phyloP scores from a whole-genome alignment of 106 monocot species.

The Dendrobium officinale region DNA sequence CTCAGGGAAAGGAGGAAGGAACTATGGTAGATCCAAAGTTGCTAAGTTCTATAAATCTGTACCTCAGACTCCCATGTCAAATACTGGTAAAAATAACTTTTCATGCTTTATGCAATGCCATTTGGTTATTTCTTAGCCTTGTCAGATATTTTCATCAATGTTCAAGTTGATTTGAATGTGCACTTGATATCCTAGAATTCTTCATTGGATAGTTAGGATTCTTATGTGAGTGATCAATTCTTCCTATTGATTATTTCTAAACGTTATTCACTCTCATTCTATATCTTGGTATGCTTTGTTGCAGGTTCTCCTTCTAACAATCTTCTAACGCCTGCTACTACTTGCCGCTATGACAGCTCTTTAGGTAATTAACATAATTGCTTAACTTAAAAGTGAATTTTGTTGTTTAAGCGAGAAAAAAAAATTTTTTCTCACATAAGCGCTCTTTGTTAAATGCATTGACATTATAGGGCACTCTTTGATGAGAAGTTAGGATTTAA shows the following conservation, averaged over 20 bases:
- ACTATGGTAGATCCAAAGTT: slow-evolving; percentile 33
- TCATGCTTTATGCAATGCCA: background rate
- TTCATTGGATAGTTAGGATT: background rate
- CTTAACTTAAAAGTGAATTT: background rate
- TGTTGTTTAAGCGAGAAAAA: background rate
- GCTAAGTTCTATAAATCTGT: slow-evolving; percentile 36
- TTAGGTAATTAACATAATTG: slow-evolving; percentile 38
- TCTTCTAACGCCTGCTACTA: slow-evolving; percentile 45
- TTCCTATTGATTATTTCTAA: background rate
- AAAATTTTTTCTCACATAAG: background rate
- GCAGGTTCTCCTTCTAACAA: slow-evolving; percentile 72
- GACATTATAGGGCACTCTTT: background rate
- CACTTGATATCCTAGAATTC: background rate
- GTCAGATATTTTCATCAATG: background rate
- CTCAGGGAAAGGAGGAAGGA: slow-evolving; percentile 55
- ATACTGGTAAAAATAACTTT: slow-evolving; percentile 31
- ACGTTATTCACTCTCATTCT: background rate
- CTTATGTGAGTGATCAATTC: background rate
- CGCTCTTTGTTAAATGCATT: background rate
- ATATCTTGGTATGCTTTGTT: slow-evolving; percentile 3
- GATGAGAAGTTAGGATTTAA: background rate
- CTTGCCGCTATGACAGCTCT: slow-evolving; percentile 88
- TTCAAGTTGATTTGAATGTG: background rate
- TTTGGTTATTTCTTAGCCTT: background rate
- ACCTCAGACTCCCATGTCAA: slow-evolving; percentile 69